phyloP scores from a whole-genome alignment of 148 eudicot species.

The Rhododendron molle region DNA sequence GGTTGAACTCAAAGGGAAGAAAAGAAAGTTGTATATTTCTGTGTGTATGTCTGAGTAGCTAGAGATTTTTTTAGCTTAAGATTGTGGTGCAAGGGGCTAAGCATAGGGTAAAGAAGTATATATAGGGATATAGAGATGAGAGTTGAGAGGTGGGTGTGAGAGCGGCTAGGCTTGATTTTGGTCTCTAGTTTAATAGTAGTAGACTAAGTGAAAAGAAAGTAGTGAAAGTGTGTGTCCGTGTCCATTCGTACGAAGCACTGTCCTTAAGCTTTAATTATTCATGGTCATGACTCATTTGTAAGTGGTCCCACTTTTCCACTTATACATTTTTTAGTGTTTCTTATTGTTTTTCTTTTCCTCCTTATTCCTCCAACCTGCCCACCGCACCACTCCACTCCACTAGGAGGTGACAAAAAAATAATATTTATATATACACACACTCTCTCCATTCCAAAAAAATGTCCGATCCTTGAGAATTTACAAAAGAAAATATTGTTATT shows the following conservation, averaged over 20 bases:
- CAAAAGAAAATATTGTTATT: too few species aligned
- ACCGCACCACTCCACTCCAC: too few species aligned
- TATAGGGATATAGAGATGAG: neutral
- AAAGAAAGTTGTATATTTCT: neutral
- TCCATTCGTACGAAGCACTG: neutral
- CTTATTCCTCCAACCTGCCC: neutral
- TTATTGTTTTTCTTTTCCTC: neutral
- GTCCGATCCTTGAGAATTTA: too few species aligned
- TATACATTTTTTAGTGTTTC: neutral
- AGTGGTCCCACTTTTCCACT: neutral
- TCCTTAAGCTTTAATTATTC: neutral
- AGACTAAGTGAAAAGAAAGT: too few species aligned
- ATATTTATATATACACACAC: too few species aligned
- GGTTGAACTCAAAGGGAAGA: neutral
- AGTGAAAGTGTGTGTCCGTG: neutral
- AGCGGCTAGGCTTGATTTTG: neutral
- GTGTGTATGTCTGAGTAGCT: neutral
- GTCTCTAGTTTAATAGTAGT: neutral
- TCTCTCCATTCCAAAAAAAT: too few species aligned
- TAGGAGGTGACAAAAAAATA: too few species aligned
- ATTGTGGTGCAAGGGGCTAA: neutral
- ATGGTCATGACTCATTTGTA: neutral
- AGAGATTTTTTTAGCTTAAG: neutral
- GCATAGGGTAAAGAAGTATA: neutral
- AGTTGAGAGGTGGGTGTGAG: neutral